phyloP scores from a whole-genome alignment of 495 filamentous ascomycete genomes.

The Neurospora africana region DNA sequence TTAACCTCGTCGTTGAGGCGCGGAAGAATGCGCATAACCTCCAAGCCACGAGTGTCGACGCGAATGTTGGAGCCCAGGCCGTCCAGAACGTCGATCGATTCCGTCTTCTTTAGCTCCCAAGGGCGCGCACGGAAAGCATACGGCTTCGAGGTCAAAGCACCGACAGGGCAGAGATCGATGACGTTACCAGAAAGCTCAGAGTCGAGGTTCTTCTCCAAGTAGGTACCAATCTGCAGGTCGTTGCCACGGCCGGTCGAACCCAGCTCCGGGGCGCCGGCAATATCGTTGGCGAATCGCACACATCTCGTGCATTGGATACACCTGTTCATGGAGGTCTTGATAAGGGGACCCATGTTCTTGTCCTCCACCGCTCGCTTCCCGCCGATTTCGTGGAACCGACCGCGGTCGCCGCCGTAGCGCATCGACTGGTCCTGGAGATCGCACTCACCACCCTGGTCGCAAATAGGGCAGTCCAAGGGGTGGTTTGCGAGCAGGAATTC shows the following conservation, averaged over 20 bases:
- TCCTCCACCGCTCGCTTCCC: slow-evolving; percentile 97
- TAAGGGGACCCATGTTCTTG: slow-evolving; percentile 96
- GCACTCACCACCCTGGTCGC: slow-evolving; percentile 97
- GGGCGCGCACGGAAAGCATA: slow-evolving; percentile 95
- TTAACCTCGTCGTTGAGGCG: slow-evolving; percentile 95
- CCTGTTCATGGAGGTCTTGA: slow-evolving; percentile 99
- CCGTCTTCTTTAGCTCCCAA: slow-evolving; percentile 88
- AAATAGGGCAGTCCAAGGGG: slow-evolving; percentile 94
- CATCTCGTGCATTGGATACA: slow-evolving; percentile 99
- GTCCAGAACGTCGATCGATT: slow-evolving; percentile 90
- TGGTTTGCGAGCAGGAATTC: slow-evolving; percentile 97
- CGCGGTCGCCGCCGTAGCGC: slow-evolving; percentile 92
- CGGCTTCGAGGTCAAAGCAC: slow-evolving; percentile 90
- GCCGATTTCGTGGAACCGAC: slow-evolving; percentile 86
- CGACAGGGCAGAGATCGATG: slow-evolving; percentile 95
- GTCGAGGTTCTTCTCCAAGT: slow-evolving; percentile 83
- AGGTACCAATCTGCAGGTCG: slow-evolving; percentile 95
- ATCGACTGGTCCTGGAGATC: slow-evolving; percentile 98
- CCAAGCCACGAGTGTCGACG: slow-evolving; percentile 83
- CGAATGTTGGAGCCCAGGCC: slow-evolving; percentile 89
- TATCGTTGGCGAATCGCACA: slow-evolving; percentile 93
- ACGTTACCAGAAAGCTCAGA: slow-evolving; percentile 94
- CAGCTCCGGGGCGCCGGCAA: slow-evolving; percentile 90
- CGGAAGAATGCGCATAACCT: slow-evolving; percentile 90
- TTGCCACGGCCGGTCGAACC: slow-evolving; percentile 92